A percentile compares a stretch with the other conserved stretches of the same genome.
phyloP scores from a whole-genome alignment of 176 grass and related monocot genomes.

The Oryza brachyantha region DNA sequence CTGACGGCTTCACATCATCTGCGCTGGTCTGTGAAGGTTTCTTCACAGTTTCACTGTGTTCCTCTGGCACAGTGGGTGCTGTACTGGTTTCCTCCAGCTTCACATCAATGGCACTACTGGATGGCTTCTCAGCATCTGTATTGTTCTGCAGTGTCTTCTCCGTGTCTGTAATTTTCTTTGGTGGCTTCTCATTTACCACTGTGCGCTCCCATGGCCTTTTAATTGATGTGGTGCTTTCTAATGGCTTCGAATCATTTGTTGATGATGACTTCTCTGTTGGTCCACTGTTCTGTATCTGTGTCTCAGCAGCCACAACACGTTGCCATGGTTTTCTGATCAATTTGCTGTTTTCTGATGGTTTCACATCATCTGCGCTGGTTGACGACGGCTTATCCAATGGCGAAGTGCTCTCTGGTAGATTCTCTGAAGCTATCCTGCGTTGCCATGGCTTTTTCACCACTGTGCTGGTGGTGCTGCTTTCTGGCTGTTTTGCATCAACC shows the following conservation, averaged over 20 bases:
- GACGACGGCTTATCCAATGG: constrained; percentile 27
- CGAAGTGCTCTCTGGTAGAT: constrained; percentile 26
- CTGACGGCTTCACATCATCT: constrained; percentile 26
- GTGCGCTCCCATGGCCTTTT: constrained; percentile 40
- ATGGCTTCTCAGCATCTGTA: constrained; percentile 15
- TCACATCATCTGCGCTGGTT: constrained; percentile 27
- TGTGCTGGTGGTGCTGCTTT: constrained; percentile 16
- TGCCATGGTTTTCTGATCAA: constrained; percentile 43
- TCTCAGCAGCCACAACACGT: constrained; percentile 29
- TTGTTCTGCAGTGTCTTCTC: constrained; percentile 26
- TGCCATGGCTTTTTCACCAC: constrained; percentile 40
- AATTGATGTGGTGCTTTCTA: constrained; percentile 40
- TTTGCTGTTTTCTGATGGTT: constrained; percentile 39
- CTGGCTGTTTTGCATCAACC: constrained; percentile 21
- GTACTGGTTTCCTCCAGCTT: constrained; percentile 36
- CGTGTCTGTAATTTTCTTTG: constrained; percentile 12
- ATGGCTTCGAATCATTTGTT: constrained; percentile 18
- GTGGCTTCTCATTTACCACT: constrained; percentile 33
- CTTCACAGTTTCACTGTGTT: constrained; percentile 26
- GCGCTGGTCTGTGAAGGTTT: constrained; percentile 20
- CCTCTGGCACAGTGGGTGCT: constrained; percentile 9
- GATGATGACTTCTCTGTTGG: constrained; percentile 17
- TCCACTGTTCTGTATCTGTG: constrained; percentile 35
- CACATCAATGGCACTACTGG: constrained; percentile 31
- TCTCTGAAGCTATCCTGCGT: constrained; percentile 11